Evolutionary conservation across 306 rosid species (phyloP).

Genomic region (Cucumis cinereus): DNA sequence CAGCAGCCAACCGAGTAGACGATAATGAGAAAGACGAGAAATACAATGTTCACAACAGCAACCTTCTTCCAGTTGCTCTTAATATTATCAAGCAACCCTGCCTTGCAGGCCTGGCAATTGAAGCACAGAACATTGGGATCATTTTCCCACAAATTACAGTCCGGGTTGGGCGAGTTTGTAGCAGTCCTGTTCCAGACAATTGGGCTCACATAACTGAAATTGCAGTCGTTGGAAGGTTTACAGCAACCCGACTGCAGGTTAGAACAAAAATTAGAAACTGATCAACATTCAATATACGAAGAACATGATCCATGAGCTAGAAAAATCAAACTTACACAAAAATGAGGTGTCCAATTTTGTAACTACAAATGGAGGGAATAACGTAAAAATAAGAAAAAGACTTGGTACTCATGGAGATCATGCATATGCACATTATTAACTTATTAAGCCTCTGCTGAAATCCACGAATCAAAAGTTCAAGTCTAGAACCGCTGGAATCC

Average conservation of each 20-base stretch:
- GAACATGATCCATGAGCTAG: background rate
- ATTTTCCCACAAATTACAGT: constrained; percentile 40
- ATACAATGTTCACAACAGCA: constrained; percentile 27
- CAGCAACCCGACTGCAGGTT: constrained; percentile 50
- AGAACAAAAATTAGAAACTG: background rate
- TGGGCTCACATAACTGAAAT: constrained; percentile 21
- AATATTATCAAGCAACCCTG: constrained; percentile 40
- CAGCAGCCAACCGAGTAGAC: constrained; percentile 50
- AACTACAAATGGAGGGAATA: background rate
- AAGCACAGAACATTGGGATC: constrained; percentile 27
- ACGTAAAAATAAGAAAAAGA: background rate
- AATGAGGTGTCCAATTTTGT: background rate
- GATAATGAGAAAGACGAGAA: constrained; percentile 33
- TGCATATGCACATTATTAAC: background rate
- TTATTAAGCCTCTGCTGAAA: background rate
- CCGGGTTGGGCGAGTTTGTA: constrained; percentile 11
- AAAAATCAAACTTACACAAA: background rate
- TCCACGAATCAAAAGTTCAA: background rate
- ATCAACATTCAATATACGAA: background rate
- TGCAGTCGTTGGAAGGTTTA: constrained; percentile 37
- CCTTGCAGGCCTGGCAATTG: constrained; percentile 53
- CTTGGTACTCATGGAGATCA: background rate
- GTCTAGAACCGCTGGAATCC: background rate
- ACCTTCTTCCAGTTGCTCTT: constrained; percentile 40
- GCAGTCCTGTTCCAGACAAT: constrained; percentile 22